A percentile compares a stretch with the other conserved stretches of the same genome.
Evolutionary conservation across 805 yeast species (phyloP).

Genomic region (Saccharomycopsis amapae): DNA sequence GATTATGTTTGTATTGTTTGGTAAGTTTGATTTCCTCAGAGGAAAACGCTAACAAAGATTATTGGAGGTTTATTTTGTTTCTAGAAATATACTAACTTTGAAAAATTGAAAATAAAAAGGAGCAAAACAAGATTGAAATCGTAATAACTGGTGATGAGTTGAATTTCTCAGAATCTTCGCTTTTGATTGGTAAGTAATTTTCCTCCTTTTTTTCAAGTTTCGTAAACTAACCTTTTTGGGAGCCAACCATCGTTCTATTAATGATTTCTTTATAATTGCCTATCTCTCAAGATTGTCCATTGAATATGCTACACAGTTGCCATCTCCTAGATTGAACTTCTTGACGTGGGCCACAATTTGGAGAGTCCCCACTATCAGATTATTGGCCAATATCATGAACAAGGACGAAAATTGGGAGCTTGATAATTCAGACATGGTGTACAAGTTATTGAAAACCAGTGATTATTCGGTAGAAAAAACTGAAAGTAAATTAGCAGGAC

Average conservation of each 20-base stretch:
- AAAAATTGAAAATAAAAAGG: slow-evolving; percentile 5
- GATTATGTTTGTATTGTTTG: slow-evolving; percentile 7
- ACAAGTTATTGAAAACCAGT: slow-evolving; percentile 17
- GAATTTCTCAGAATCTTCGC: slow-evolving; percentile 11
- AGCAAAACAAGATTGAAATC: slow-evolving; percentile 16
- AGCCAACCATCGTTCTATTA: slow-evolving; percentile 16
- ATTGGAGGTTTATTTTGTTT: background rate
- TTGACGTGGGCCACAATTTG: slow-evolving; percentile 66
- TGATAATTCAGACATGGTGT: slow-evolving; percentile 31
- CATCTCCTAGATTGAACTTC: slow-evolving; percentile 43
- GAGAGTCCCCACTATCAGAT: slow-evolving; percentile 48
- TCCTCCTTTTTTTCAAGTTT: background rate
- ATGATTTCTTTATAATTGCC: slow-evolving; percentile 17
- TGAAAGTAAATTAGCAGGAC: background rate
- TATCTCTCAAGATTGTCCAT: slow-evolving; percentile 12
- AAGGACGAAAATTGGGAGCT: slow-evolving; percentile 66
- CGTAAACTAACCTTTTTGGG: too few species aligned
- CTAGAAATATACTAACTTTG: background rate
- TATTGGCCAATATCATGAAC: slow-evolving; percentile 40
- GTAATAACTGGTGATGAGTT: slow-evolving; percentile 18
- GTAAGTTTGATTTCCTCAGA: too few species aligned
- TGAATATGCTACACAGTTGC: background rate
- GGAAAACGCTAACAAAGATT: too few species aligned
- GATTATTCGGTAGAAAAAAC: slow-evolving; percentile 1
- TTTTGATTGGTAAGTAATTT: slow-evolving; percentile 7